phyloP scores from a whole-genome alignment of 1,139 yeast genomes.

The Yamadazyma mexicana region DNA sequence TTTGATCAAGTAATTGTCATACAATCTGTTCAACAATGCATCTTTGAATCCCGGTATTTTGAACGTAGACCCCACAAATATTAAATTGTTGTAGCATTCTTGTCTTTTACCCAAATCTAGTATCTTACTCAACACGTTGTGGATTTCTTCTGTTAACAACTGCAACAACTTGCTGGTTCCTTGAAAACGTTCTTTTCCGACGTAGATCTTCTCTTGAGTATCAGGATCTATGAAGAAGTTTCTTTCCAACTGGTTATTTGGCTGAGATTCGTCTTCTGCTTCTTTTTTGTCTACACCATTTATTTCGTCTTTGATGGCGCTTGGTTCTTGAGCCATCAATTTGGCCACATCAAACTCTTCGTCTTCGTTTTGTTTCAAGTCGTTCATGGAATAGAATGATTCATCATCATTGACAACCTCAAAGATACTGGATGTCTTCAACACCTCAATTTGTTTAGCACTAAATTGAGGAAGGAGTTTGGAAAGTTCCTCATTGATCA shows the following conservation, averaged over 20 bases:
- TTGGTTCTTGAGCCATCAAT: slow-evolving; percentile 68
- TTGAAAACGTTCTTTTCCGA: slow-evolving; percentile 87
- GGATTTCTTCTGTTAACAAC: slow-evolving; percentile 54
- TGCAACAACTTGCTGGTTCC: slow-evolving; percentile 66
- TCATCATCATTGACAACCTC: slow-evolving; percentile 67
- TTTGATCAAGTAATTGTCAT: slow-evolving; percentile 55
- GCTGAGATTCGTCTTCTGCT: slow-evolving; percentile 29
- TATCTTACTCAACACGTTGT: slow-evolving; percentile 51
- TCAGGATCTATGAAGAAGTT: slow-evolving; percentile 64
- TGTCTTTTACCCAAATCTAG: slow-evolving; percentile 74
- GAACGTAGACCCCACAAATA: slow-evolving; percentile 76
- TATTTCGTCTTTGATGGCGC: slow-evolving; percentile 15
- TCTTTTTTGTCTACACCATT: slow-evolving; percentile 24
- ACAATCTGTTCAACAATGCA: slow-evolving; percentile 59
- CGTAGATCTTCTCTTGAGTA: slow-evolving; percentile 51
- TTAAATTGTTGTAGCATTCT: slow-evolving; percentile 83
- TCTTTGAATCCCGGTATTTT: slow-evolving; percentile 76
- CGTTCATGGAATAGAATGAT: slow-evolving; percentile 60
- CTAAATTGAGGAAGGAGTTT: slow-evolving; percentile 59
- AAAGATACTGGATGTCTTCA: slow-evolving; percentile 73
- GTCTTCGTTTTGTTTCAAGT: slow-evolving; percentile 43
- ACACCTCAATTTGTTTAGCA: slow-evolving; percentile 62
- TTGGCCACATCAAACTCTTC: slow-evolving; percentile 88
- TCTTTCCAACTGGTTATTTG: slow-evolving; percentile 61
- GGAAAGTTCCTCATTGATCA: slow-evolving; percentile 55